Evolutionary conservation across 163 green algal genomes (phyloP).

Genomic region (Trebouxia gelatinosa): DNA sequence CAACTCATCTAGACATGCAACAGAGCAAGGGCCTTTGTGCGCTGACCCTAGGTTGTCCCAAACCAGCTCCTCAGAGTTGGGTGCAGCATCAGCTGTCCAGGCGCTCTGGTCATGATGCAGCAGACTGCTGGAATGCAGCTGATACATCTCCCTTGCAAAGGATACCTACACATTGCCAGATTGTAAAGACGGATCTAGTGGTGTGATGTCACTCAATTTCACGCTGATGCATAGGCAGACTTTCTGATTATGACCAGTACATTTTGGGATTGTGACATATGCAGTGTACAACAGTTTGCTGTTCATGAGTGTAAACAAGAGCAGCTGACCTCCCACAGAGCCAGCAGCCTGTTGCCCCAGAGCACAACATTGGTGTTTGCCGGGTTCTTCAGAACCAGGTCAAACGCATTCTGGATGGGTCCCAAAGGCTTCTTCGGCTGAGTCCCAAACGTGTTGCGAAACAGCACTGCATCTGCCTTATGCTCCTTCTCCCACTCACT

Average conservation of each 20-base stretch:
- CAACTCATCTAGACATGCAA: neutral
- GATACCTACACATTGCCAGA: too few relatives aligned
- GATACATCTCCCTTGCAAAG: too few relatives aligned
- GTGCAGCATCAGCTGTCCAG: slow-evolving; percentile 33
- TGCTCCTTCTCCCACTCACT: slow-evolving; percentile 32
- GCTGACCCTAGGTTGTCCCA: slow-evolving; percentile 38
- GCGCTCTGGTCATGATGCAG: slow-evolving; percentile 38
- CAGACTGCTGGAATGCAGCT: slow-evolving; percentile 41
- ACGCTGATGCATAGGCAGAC: too few relatives aligned
- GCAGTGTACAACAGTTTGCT: too few relatives aligned
- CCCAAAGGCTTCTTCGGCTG: slow-evolving; percentile 23
- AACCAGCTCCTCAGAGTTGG: slow-evolving; percentile 34
- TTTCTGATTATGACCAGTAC: too few relatives aligned
- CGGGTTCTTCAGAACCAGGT: slow-evolving; percentile 58
- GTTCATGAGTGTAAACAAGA: too few relatives aligned
- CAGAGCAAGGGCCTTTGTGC: too few relatives aligned
- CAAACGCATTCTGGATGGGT: slow-evolving; percentile 38
- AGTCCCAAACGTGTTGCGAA: slow-evolving; percentile 63
- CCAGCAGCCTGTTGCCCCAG: slow-evolving; percentile 48
- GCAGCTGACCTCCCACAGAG: slow-evolving; percentile 49
- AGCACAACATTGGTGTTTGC: slow-evolving; percentile 63
- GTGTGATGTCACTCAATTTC: too few relatives aligned
- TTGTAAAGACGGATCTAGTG: too few relatives aligned
- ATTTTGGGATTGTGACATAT: too few relatives aligned
- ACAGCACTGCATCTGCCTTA: slow-evolving; percentile 45